phyloP scores from a whole-genome alignment of 305 asterid species.

The Nicotiana rustica region DNA sequence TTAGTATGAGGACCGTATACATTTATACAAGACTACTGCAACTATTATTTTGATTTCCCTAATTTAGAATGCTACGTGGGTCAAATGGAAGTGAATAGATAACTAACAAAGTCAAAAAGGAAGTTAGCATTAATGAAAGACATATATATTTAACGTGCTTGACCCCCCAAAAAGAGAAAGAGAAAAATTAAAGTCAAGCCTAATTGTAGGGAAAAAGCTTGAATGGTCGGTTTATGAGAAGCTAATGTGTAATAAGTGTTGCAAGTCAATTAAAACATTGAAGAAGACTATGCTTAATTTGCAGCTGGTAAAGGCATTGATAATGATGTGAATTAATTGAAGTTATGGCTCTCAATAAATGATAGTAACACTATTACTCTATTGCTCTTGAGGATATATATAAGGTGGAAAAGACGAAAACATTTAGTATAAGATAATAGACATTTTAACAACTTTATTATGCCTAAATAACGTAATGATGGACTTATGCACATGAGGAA shows the following conservation, averaged over 20 bases:
- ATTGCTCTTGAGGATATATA: not conserved
- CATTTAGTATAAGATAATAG: slow-evolving; percentile 1
- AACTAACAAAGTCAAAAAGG: not conserved
- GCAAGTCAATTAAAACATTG: slow-evolving; percentile 6
- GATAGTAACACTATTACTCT: no score
- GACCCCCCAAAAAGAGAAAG: not conserved
- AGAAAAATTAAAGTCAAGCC: not conserved
- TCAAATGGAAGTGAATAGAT: not conserved
- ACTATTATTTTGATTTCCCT: slow-evolving; percentile 15
- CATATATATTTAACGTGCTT: slow-evolving; percentile 5
- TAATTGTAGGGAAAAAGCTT: slow-evolving; percentile 24
- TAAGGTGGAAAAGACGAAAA: slow-evolving; percentile 6
- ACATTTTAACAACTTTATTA: slow-evolving; percentile 18
- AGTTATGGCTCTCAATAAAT: not conserved
- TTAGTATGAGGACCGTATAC: not conserved
- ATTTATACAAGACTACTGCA: not conserved
- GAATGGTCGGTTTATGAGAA: slow-evolving; percentile 5
- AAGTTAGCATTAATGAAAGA: not conserved
- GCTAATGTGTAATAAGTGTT: not conserved
- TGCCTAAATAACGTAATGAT: not conserved
- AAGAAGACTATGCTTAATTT: slow-evolving; percentile 10
- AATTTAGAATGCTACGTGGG: not conserved
- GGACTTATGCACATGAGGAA: slow-evolving; percentile 6
- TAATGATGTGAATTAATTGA: not conserved
- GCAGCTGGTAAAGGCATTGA: slow-evolving; percentile 12